These are phyloP conservation scores for Aspergillus sclerotiicarbonarius DNA, from an alignment of 495 filamentous ascomycete genomes.

Conservation along the genomic window DNA sequence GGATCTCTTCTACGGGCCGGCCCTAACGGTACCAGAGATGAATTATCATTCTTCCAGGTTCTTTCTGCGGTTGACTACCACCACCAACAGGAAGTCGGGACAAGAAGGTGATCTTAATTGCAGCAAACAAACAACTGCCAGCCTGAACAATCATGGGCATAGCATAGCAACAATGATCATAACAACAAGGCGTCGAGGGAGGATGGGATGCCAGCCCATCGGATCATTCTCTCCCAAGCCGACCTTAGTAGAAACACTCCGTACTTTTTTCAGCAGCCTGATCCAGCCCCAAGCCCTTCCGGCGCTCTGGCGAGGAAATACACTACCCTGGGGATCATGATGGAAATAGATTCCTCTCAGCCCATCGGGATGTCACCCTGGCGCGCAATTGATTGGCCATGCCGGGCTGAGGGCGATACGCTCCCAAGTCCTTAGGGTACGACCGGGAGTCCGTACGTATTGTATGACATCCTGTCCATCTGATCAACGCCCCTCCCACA, in stretches of 20 bases:
- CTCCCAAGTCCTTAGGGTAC: background rate
- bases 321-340: background rate
- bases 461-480: conserved; percentile 28
- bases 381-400: conserved; percentile 23
- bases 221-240: background rate
- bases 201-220: background rate
- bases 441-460: conserved; percentile 3
- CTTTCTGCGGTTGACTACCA: background rate
- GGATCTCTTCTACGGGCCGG: conserved; percentile 24
- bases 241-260: background rate
- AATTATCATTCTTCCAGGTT: background rate
- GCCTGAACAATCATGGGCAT: too few relatives aligned
- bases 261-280: conserved; percentile 10
- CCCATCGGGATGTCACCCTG: conserved; percentile 21
- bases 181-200: too few relatives aligned
- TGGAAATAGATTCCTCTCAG: conserved; percentile 9
- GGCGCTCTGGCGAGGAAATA: too few relatives aligned
- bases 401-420: conserved; percentile 10
- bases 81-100: too few relatives aligned
- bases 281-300: background rate
- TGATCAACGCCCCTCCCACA: conserved; percentile 23
- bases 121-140: too few relatives aligned
- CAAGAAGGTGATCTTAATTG: too few relatives aligned
- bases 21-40: conserved; percentile 25
- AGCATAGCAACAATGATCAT: background rate